Percentiles rank a stretch among this genome's conserved stretches.
phyloP scores from a whole-genome alignment of 2,329 filamentous ascomycete genomes.

The Teratosphaeriaceae sp. region DNA sequence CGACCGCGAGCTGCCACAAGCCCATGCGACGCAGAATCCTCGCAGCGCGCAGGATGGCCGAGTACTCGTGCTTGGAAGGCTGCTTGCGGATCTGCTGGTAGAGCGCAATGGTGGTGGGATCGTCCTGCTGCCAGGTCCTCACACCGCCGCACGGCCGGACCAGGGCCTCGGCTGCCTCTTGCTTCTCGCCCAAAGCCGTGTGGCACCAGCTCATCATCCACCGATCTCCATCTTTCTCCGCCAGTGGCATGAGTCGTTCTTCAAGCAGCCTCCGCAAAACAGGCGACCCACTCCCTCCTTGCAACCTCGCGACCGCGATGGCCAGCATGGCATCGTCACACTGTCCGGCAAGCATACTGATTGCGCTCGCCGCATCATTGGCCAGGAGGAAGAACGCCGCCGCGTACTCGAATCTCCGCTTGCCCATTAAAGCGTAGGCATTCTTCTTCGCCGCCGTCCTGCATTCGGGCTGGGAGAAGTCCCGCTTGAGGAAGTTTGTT shows the following conservation, averaged over 20 bases:
- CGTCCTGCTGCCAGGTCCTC: slow-evolving; percentile 66
- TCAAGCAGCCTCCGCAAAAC: slow-evolving; percentile 68
- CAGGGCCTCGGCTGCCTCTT: slow-evolving; percentile 77
- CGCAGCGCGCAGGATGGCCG: slow-evolving; percentile 80
- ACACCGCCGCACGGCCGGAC: slow-evolving; percentile 64
- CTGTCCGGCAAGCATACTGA: slow-evolving; percentile 79
- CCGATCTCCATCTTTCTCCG: slow-evolving; percentile 74
- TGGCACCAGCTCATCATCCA: slow-evolving; percentile 97
- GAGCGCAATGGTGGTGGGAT: slow-evolving; percentile 79
- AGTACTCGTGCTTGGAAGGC: slow-evolving; percentile 39
- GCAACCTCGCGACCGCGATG: slow-evolving; percentile 78
- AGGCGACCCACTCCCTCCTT: slow-evolving; percentile 75
- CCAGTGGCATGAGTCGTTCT: slow-evolving; percentile 70
- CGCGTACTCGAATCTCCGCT: slow-evolving; percentile 86
- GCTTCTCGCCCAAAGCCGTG: slow-evolving; percentile 76
- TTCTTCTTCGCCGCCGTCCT: slow-evolving; percentile 88
- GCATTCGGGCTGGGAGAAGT: slow-evolving; percentile 84
- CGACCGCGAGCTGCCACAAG: slow-evolving; percentile 81
- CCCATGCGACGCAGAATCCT: slow-evolving; percentile 37
- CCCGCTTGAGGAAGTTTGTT: slow-evolving; percentile 73
- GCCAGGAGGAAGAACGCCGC: slow-evolving; percentile 93
- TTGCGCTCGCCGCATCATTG: slow-evolving; percentile 75
- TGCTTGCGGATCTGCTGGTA: slow-evolving; percentile 81
- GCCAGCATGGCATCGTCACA: slow-evolving; percentile 85
- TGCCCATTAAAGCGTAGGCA: slow-evolving; percentile 89